Evolutionary conservation across 192 early-diverging fungal species (phyloP), one percentile per base, ranked within the genome.

Genomic region (Backusella tuberculispora): DNA sequence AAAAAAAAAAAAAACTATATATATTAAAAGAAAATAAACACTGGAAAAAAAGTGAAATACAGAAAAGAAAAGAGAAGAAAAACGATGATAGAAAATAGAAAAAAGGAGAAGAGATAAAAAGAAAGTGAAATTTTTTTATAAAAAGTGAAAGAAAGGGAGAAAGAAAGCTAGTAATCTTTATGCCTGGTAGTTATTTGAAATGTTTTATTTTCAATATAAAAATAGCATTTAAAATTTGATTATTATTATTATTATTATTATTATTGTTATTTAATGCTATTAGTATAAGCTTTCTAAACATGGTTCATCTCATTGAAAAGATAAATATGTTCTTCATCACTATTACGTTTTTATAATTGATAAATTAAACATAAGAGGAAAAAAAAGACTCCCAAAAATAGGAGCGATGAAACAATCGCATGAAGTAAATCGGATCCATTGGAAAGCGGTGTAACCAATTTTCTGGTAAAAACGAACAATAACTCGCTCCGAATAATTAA

Each of bases 151-250:
- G 50, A 53, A 53, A 53, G 50, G 10, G 50, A 42, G 19, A 56
- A 10, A 24, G 19, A 53, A 56, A 56, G 19, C 24, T 21, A 60
- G 53, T 60, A 24, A 60, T 60, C 6, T 26, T 13, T 26, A 26
- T 60, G 21, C 53, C 53, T 60, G 12, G 10, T 60, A 24, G 29
- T 24, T 60, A 60, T 24, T 60, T 60, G 21, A 60, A 60, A 60
- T 60, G 21, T 60, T 60, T 19, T 26, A 26, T 24, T 60, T 60
- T 5, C 26, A 24, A 60, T 60, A 26, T 60, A 60, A 60, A 60
- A 60, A 60, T 24, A 60, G 13, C 53, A 60, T 60, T 50, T 19
- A 19, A 43, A 50, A 50, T 50, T 60, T 60, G 24, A 60, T 60
- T 24, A 4, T 1, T 60, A 12, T 60, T 60, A 9, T 26, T 60